Percentiles rank a stretch among this genome's conserved stretches.
These are phyloP conservation scores for Populus tremula DNA, from an alignment of 345 rosid species.

Conservation along the genomic window DNA sequence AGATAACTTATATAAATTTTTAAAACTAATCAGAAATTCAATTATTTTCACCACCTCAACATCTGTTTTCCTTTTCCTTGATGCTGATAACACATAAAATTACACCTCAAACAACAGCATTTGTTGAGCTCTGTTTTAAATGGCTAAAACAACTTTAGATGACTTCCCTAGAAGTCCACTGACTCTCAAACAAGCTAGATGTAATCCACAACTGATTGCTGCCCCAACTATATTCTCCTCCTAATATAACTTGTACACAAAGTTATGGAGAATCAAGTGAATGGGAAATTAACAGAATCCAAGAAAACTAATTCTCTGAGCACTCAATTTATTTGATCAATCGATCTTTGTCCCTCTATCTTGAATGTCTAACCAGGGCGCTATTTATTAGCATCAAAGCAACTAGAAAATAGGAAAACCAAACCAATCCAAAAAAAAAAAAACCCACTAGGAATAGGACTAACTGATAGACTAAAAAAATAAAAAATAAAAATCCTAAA, in stretches of 20 bases:
- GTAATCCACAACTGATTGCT: background rate
- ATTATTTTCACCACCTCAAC: background rate
- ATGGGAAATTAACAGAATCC: background rate
- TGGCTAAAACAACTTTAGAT: background rate
- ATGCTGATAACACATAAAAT: background rate
- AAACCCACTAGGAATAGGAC: background rate
- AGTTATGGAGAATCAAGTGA: background rate
- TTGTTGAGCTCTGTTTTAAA: background rate
- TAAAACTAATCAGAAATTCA: background rate
- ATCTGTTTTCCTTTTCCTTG: background rate
- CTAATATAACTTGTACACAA: background rate
- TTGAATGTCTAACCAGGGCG: background rate
- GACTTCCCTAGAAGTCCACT: background rate
- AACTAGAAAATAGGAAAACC: background rate
- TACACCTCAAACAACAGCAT: background rate
- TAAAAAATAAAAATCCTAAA: background rate
- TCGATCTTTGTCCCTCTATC: background rate
- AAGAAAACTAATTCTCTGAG: background rate
- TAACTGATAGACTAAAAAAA: background rate
- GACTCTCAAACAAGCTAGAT: background rate
- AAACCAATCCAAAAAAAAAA: background rate
- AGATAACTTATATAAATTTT: background rate
- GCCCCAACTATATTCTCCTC: background rate
- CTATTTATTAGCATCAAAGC: background rate
- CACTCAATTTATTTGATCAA: background rate